Percentiles rank a stretch among this genome's conserved stretches.
Evolutionary conservation across 2,329 filamentous ascomycete genomes (phyloP).

Genomic region (Talaromyces sp.): DNA sequence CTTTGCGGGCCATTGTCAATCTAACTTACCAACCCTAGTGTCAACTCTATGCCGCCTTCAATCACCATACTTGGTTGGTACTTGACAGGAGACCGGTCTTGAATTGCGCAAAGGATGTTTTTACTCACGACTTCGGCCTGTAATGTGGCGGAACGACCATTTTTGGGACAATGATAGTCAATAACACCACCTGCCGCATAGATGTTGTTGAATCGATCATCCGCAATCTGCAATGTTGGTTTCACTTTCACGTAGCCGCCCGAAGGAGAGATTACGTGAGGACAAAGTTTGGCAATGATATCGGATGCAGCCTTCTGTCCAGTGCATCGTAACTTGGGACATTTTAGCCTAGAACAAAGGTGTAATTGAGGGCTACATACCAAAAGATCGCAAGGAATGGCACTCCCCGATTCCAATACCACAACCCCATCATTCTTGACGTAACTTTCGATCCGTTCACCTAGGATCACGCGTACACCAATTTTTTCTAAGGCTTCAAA

Average conservation of each 20-base stretch:
- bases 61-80: conserved; percentile 46
- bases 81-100: conserved; percentile 39
- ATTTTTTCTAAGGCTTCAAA: conserved; percentile 46
- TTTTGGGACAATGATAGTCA: conserved; percentile 50
- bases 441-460: conserved; percentile 46
- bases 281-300: conserved; percentile 46
- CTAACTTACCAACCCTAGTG: conserved; percentile 50
- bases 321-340: conserved; percentile 54
- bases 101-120: conserved; percentile 53
- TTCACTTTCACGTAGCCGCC: conserved; percentile 53
- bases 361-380: conserved; percentile 30
- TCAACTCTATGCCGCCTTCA: conserved; percentile 54
- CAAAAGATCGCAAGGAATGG: conserved; percentile 51
- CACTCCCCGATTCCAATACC: conserved; percentile 47
- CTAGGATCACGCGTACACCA: conserved; percentile 51
- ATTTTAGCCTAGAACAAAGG: conserved; percentile 18
- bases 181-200: conserved; percentile 65
- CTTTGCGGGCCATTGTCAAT: not conserved
- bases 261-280: conserved; percentile 45
- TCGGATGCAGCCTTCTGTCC: conserved; percentile 58
- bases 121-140: conserved; percentile 54
- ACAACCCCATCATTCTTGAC: conserved; percentile 39
- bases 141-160: conserved; percentile 52
- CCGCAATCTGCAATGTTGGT: conserved; percentile 56
- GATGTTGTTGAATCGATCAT: conserved; percentile 49